Evolutionary conservation across 2,329 filamentous ascomycete species (phyloP), one percentile per base, ranked within the genome.

Genomic region (Bisporella sp.): DNA sequence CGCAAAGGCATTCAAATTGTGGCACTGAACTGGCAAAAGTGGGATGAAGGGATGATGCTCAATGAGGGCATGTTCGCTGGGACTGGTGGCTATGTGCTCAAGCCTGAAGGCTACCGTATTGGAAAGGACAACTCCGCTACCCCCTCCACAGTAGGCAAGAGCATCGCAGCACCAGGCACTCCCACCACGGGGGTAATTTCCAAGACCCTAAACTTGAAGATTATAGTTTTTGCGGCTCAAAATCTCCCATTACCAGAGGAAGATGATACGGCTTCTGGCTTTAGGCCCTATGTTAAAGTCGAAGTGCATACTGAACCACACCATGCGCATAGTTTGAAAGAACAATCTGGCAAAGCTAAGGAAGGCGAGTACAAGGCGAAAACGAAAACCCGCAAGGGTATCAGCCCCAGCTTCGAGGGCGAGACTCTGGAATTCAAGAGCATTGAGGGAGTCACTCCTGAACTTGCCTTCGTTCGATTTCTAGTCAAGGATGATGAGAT

Each of bases 41-140:
- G 86, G 67, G 90, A 96, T 62, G 85, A 88, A 59, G 90, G 89
- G 32, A 95, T 95, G 84, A 96, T 96, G 91, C 77, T 96, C 11
- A 96, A 96, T 64, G 84, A 93, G 63, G 91, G 82, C 59, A 93
- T 95, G 89, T 96, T 96, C 68, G 78, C 82, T 2, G 87, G 82
- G 6, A 85, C 87, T 46, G 73, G 79, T 40, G 91, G 92, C 40
- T 96, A 89, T 87, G 81, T 91, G 3, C 74, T 93, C 54, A 96
- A 96, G 68, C 90, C 91, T 0, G 66, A 76, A 32, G 85, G 85
- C 12, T 93, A 90, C 65, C 83, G 82, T 52, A 74, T 21, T 21
- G 21, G 21, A 21, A 21, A 21, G 21, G 21, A 21, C 21, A 21
- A 21, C 21, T 21, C 21, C 21, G 21, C 21, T 21, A 21, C 21